Conservation (phyloP, 148 eudicot genomes). For the Rhododendron simsii region DNA sequence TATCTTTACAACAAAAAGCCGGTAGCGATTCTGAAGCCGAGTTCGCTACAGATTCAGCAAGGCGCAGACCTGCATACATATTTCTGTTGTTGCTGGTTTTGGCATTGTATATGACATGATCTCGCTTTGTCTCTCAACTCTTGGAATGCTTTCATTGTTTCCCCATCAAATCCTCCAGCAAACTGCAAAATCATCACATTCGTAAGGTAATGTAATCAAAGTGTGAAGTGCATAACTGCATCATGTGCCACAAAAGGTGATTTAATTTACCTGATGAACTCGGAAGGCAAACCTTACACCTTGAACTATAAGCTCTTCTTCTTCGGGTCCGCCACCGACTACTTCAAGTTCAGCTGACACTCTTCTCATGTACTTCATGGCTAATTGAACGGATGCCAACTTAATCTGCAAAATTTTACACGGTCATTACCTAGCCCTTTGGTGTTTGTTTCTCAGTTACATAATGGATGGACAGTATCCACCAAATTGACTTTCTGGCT, state of each 20-base stretch:
- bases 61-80: constrained; percentile 47
- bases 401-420: constrained; percentile 53
- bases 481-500: background rate
- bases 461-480: background rate
- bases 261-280: constrained; percentile 75
- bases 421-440: background rate
- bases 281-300: constrained; percentile 94
- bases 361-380: constrained; percentile 94
- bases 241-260: background rate
- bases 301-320: constrained; percentile 91
- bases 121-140: constrained; percentile 89
- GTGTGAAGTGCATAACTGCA: background rate
- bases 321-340: constrained; percentile 70
- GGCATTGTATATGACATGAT: constrained; percentile 49
- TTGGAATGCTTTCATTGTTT: constrained; percentile 93
- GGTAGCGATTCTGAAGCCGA: constrained; percentile 57
- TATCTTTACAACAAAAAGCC: constrained; percentile 38
- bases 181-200: constrained; percentile 30
- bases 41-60: constrained; percentile 69
- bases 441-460: background rate
- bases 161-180: constrained; percentile 97
- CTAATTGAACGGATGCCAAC: constrained; percentile 91
- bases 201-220: background rate
- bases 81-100: constrained; percentile 61
- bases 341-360: constrained; percentile 88